Evolutionary conservation across 352 stramenopile species (phyloP).

Genomic region (Aphanomyces stellatus): DNA sequence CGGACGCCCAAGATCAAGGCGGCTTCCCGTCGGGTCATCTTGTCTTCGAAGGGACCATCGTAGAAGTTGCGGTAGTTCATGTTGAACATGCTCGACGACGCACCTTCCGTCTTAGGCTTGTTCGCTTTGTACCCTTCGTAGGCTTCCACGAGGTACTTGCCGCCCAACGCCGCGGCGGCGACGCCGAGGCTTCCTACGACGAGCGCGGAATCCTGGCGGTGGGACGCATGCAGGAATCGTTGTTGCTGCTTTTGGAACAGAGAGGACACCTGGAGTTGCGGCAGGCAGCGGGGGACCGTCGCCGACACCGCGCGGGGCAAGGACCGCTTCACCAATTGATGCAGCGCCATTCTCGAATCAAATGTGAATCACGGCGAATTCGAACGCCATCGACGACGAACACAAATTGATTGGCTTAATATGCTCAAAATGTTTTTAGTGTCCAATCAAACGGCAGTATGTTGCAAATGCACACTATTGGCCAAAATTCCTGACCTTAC

Average conservation of each 20-base stretch:
- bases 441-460: background rate
- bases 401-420: background rate
- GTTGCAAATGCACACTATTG: too few relatives aligned
- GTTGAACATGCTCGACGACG: conserved; percentile 9
- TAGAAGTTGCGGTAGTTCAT: conserved; percentile 84
- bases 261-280: background rate
- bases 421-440: background rate
- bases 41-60: conserved; percentile 97
- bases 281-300: background rate
- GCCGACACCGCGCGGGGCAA: background rate
- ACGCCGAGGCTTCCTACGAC: conserved; percentile 62
- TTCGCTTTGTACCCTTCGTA: conserved; percentile 63
- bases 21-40: conserved; percentile 98
- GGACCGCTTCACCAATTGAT: background rate
- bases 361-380: background rate
- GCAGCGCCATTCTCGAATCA: background rate
- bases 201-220: conserved; percentile 46
- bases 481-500: too few relatives aligned
- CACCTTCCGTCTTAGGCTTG: conserved; percentile 25
- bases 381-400: background rate
- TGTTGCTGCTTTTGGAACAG: background rate
- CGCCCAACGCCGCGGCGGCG: conserved; percentile 52
- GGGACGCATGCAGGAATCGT: conserved; percentile 41
- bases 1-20: conserved; percentile 97
- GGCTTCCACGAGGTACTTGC: conserved; percentile 73